These are phyloP conservation scores for Paxillus ammoniavirescens DNA, from an alignment of 768 basidiomycete genomes.

Conservation along the genomic window DNA sequence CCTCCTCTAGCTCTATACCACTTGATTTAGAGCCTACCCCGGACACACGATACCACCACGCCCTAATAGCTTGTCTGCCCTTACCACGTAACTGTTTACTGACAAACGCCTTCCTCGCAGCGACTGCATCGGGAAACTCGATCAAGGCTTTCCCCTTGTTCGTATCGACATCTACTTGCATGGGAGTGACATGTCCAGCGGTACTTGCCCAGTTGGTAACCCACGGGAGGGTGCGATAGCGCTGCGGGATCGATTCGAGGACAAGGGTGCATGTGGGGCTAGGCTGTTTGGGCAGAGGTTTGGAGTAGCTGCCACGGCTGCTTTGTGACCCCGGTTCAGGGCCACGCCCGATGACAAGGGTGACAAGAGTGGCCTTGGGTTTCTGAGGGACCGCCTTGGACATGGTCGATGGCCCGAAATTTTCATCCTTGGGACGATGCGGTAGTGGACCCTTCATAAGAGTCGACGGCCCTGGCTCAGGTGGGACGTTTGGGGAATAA, in stretches of 20 bases:
- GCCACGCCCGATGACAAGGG: constrained; percentile 42
- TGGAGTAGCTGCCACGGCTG: constrained; percentile 46
- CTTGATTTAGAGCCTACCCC: neutral
- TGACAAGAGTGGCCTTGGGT: constrained; percentile 8
- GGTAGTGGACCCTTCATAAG: neutral
- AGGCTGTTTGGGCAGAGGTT: constrained; percentile 29
- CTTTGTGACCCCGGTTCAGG: constrained; percentile 44
- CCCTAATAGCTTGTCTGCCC: constrained; percentile 11
- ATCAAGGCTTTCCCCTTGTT: constrained; percentile 46
- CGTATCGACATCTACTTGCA: constrained; percentile 41
- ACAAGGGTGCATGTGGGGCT: constrained; percentile 52
- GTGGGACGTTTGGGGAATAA: neutral
- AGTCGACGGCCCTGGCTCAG: neutral
- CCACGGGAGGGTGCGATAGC: constrained; percentile 41
- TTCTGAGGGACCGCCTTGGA: constrained; percentile 8
- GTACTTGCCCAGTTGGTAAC: constrained; percentile 43
- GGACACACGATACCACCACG: constrained; percentile 14
- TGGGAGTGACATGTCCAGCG: constrained; percentile 37
- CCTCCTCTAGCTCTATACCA: constrained; percentile 13
- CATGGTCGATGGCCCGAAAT: neutral
- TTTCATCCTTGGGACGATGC: neutral
- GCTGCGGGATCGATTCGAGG: constrained; percentile 54
- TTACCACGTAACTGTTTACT: constrained; percentile 42
- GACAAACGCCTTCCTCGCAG: constrained; percentile 46
- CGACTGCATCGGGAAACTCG: constrained; percentile 45